Evolutionary conservation across 2,329 filamentous ascomycete species (phyloP).

Genomic region (Penicillium psychrosexuale): DNA sequence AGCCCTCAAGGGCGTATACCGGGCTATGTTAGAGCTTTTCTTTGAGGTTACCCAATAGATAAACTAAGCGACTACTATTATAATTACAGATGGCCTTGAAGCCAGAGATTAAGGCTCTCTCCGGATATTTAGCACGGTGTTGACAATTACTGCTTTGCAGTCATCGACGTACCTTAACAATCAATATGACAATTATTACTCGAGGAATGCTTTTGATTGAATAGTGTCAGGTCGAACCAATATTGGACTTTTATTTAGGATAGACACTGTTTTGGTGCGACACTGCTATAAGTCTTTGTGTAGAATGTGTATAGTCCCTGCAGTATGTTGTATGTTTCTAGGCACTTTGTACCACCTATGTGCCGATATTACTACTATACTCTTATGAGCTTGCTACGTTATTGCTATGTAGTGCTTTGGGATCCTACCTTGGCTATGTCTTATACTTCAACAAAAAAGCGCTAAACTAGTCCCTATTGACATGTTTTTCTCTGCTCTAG

Average conservation of each 20-base stretch:
- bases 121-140: too few species aligned
- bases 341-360: neutral
- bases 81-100: too few species aligned
- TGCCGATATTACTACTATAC: neutral
- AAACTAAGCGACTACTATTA: too few species aligned
- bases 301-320: neutral
- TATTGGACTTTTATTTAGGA: neutral
- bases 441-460: neutral
- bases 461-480: neutral
- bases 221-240: neutral
- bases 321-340: neutral
- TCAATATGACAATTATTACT: too few species aligned
- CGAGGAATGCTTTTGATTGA: neutral
- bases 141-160: too few species aligned
- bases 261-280: neutral
- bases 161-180: too few species aligned
- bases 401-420: neutral
- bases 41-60: too few species aligned
- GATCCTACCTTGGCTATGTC: neutral
- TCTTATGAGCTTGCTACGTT: neutral
- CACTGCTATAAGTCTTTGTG: neutral
- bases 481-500: neutral
- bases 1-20: too few species aligned
- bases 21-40: too few species aligned
- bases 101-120: too few species aligned